Base-by-base conservation (phyloP, 352 stramenopile species). In the Globisporangium ultimum region DNA sequence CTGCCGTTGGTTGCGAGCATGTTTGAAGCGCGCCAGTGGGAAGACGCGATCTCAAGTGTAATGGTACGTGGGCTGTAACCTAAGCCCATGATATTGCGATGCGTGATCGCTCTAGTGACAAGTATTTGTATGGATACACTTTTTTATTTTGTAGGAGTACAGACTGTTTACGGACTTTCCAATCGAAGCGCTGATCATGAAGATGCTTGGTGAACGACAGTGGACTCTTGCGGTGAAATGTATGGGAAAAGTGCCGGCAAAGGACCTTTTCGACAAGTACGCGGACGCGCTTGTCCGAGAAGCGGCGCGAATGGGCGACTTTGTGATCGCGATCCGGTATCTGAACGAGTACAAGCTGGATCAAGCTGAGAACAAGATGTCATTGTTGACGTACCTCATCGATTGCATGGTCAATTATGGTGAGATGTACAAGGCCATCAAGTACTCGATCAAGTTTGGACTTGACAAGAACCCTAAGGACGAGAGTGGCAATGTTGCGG, bases 381-480 rank as follows among this genome's bases (percentile, higher is more conserved):
- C 22, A 11, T 62, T 95, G 51, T 56, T 93, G 28, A 58, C 68
- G 20, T 84, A 83, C 34, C 52, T 91, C 21, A 69, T 95, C 12
- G 71, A 89, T 60, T 69, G 66, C 8, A 87, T 93, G 81, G 48
- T 91, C n/a, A 58, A 53, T 6, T 78, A 89, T 43, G 60, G 68
- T 2, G 86, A 95, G 54, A 83, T 91, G 48, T 95, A 95, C 81
- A 95, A 95, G 62, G 82, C 86, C 2, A 90, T 95, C 63, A 95
- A 95, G 71, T 95, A 95, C 56, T 71, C 84, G 34, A 87, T 89
- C 64, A 95, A 95, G 61, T 93, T 95, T 56, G 80, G 76, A 3
- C 56, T 95, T 17, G 56, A n/a, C 18, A 51, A 48, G 66, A 66
- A 59, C 53, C 57, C 61, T 38, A 40, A 69, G 50, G 48, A 72